Conservation (phyloP, 192 early-diverging fungal genomes). For the Dimargaris cristalligena region DNA sequence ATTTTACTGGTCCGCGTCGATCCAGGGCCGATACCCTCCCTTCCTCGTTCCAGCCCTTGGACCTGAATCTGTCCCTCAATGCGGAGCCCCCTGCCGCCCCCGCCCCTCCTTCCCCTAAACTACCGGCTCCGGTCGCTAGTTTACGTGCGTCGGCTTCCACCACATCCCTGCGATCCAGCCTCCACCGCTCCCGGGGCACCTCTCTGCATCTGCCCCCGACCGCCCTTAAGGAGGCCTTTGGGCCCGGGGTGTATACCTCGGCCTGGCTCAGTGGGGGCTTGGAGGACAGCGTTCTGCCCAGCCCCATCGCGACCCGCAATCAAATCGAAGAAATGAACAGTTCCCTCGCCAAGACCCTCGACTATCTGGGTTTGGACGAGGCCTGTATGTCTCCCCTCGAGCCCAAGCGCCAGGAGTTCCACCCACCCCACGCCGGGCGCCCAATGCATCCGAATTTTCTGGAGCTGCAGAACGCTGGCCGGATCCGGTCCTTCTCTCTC, state of each 20-base stretch:
- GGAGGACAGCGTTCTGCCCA: slow-evolving; percentile 19
- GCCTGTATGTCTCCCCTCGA: slow-evolving; percentile 13
- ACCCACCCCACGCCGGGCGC: slow-evolving; percentile 7
- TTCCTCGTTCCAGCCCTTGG: slow-evolving; percentile 17
- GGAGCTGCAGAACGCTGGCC: slow-evolving; percentile 14
- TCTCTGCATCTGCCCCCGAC: slow-evolving; percentile 34
- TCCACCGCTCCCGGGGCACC: slow-evolving; percentile 1
- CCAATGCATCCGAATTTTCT: slow-evolving; percentile 11
- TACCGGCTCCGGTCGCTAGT: slow-evolving; percentile 21
- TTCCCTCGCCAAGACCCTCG: slow-evolving; percentile 42
- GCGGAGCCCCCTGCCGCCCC: slow-evolving; percentile 9
- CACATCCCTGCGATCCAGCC: slow-evolving; percentile 10
- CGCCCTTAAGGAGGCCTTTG: slow-evolving; percentile 33
- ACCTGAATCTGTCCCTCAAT: slow-evolving; percentile 9
- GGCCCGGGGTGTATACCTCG: slow-evolving; percentile 38
- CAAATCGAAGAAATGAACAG: slow-evolving; percentile 34
- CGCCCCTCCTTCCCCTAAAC: slow-evolving; percentile 15
- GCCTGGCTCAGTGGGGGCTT: slow-evolving; percentile 27
- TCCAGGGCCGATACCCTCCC: slow-evolving; percentile 32
- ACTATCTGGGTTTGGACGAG: slow-evolving; percentile 54
- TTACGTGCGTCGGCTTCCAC: slow-evolving; percentile 31
- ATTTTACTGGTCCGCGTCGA: slow-evolving; percentile 24
- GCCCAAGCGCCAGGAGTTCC: slow-evolving; percentile 11
- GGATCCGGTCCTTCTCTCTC: slow-evolving; percentile 10
- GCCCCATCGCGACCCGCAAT: slow-evolving; percentile 28